phyloP scores from a whole-genome alignment of 2,329 filamentous ascomycete genomes.

The Claviceps spartinae region DNA sequence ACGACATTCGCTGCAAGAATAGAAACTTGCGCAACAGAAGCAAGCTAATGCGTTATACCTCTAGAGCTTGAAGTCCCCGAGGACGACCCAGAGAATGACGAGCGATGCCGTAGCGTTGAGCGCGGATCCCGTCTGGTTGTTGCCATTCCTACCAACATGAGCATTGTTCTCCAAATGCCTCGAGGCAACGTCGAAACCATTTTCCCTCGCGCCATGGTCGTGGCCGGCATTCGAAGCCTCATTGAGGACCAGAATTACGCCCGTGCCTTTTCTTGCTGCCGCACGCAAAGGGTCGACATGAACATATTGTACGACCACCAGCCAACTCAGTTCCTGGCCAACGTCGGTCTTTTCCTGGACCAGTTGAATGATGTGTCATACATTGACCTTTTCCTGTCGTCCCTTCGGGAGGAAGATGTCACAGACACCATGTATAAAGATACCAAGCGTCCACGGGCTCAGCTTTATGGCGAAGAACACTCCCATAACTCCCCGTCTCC shows the following conservation, averaged over 20 bases:
- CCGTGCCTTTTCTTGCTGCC: constrained; percentile 73
- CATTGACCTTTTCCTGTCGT: constrained; percentile 84
- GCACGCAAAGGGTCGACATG: constrained; percentile 91
- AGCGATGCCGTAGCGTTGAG: constrained; percentile 84
- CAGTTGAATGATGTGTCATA: constrained; percentile 72
- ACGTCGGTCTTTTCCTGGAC: constrained; percentile 63
- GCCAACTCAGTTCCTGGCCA: constrained; percentile 71
- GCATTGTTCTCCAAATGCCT: constrained; percentile 84
- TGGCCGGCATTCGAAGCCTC: constrained; percentile 73
- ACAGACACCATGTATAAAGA: constrained; percentile 88
- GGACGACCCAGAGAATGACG: constrained; percentile 84
- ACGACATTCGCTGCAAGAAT: background rate
- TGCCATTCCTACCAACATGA: constrained; percentile 77
- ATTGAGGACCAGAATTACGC: constrained; percentile 73
- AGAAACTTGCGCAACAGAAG: too few species aligned
- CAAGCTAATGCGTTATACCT: background rate
- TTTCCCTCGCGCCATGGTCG: constrained; percentile 79
- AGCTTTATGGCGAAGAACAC: constrained; percentile 3
- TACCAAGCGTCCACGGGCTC: constrained; percentile 40
- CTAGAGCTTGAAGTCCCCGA: constrained; percentile 66
- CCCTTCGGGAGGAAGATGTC: constrained; percentile 83
- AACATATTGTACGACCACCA: constrained; percentile 92
- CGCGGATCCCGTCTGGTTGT: constrained; percentile 77
- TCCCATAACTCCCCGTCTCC: constrained; percentile 2
- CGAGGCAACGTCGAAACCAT: constrained; percentile 92